Base-by-base conservation (phyloP, 345 rosid species). In the Salix purpurea region DNA sequence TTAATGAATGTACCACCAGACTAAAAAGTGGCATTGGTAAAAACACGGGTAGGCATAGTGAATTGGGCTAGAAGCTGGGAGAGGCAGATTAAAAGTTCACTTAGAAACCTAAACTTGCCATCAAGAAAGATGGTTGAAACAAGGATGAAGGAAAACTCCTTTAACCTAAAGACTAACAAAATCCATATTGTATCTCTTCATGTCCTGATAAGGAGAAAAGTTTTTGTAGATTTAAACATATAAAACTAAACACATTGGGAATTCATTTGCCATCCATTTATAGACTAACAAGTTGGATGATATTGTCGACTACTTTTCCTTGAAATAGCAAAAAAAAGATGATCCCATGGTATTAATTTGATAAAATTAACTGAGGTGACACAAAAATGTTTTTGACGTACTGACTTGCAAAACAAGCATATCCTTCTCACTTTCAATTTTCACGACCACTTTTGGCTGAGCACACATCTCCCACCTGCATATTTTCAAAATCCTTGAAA, bases 371-470 rank as follows among this genome's bases (percentile, higher is more conserved):
- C 21, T 32, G 23, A 9, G 7, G 26, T 39, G 54, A 23, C 75
- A 77, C n/a, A 50, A 67, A 44, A 67, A 32, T 16, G 67, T 76
- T 48, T 64, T 73, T 73, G 50, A 19, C 42, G 77, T 46, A 87
- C 97, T 91, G 74, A 91, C 99, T 77, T 96, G 97, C 87, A 96
- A 83, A 80, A 84, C 82, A 77, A 96, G 89, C 97, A 96, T 94
- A 76, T 92, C 97, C 46, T 91, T 95, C 89, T 96, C 94, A 34
- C 83, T 87, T 77, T 96, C 98, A 12, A 92, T 92, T 89, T 96
- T 96, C 82, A 96, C 85, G 50, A 96, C 99, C 79, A 96, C 98
- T 84, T 96, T 96, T 72, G 99, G 98, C 83, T 96, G 98, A 24
- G 94, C 92, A 84, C 94, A 89, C 69, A 82, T 87, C 89, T 96